A percentile compares a stretch with the other conserved stretches of the same genome.
Evolutionary conservation across 2,329 filamentous ascomycete genomes (phyloP).

Genomic region (Aspergillus vadensis): DNA sequence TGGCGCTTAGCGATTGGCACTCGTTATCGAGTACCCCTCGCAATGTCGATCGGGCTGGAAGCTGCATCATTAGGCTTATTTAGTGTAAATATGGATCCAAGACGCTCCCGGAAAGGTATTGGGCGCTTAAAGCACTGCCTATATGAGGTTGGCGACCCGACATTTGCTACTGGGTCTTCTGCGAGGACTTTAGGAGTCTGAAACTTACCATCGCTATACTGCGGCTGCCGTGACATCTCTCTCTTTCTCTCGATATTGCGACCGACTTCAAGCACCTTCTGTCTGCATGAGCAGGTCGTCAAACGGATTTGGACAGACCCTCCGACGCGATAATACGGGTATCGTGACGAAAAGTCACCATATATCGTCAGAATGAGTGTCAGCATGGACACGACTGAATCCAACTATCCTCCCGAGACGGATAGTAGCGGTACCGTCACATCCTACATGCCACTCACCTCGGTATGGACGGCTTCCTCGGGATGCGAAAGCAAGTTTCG

Average conservation of each 20-base stretch:
- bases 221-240: no score
- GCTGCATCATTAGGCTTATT: background rate
- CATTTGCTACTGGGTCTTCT: no score
- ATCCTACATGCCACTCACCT: constrained; percentile 10
- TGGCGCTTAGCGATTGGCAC: background rate
- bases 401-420: constrained; percentile 5
- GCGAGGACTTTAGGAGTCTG: no score
- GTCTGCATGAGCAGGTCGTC: no score
- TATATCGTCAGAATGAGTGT: background rate
- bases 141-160: background rate
- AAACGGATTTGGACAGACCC: no score
- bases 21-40: background rate
- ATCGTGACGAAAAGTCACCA: background rate
- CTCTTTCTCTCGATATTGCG: no score
- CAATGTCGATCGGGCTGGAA: background rate
- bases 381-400: background rate
- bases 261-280: no score
- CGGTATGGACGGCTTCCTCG: constrained; percentile 9
- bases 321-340: no score
- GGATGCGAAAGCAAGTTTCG: constrained; percentile 12
- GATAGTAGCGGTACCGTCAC: constrained; percentile 1
- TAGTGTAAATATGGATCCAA: background rate
- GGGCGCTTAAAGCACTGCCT: background rate
- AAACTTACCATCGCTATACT: no score
- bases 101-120: background rate